Evolutionary conservation across 257 asterid species (phyloP), one percentile per base, ranked within the genome.

Genomic region (Penstemon barbatus): DNA sequence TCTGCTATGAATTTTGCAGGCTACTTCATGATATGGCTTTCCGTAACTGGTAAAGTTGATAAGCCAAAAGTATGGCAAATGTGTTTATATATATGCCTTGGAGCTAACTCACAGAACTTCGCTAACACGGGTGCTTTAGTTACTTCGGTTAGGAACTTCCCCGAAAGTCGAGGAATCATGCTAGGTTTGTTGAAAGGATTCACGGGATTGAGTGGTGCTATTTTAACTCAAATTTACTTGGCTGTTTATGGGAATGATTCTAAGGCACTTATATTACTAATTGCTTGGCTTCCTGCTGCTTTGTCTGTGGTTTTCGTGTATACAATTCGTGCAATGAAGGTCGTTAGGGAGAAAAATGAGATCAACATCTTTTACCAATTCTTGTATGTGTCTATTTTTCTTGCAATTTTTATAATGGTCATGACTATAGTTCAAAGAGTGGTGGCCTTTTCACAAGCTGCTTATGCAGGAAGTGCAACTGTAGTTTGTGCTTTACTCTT

Each of bases 111-210:
- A 0, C 97, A 90, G 78, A 87, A 90, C 53, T 90, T 90, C 7
- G 97, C 96, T 0, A 90, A 90, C 58, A 88, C 97, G 0, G 97
- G 96, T 1, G 97, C 96, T 9, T 90, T 90, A n/a, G 97, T 86
- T 6, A 85, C 92, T 5, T 75, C 95, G 4, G 90, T 90, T 33
- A 79, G 75, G 48, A 90, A 90, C 51, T 90, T 90, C 43, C 97
- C 97, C 0, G 90, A 88, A 41, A 83, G 81, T 48, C 52, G 97
- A 3, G 97, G 97, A 0, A 55, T 71, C 5, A 66, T 90, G 86
- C 13, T 88, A 3, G 97, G 97, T 0, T 82, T 88, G 3, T 53
- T 90, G 52, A 90, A 90, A 53, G 97, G 97, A 0, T 88, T 84
- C 59, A 90, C 96, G 4, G 97, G 97, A 0, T 57, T 90, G 54